Evolutionary conservation across 441 rosid species (phyloP).

Genomic region (Adansonia rubrostipa): DNA sequence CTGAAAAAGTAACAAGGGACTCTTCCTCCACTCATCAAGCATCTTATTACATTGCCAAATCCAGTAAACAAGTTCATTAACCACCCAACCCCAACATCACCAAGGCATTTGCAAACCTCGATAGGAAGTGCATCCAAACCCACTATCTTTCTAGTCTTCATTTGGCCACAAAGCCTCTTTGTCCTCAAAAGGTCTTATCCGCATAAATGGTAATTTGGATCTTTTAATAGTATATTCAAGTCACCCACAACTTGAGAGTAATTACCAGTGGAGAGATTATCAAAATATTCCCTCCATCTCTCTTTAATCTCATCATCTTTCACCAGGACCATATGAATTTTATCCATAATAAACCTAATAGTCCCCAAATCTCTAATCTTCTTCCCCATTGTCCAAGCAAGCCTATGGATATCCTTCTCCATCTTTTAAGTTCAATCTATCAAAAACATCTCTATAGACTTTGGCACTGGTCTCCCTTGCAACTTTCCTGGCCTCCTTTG

Average conservation of each 20-base stretch:
- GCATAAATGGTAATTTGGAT: not conserved
- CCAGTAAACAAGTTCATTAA: not conserved
- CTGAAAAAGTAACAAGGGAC: not conserved
- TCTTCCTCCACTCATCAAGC: conserved; percentile 3
- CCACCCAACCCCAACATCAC: not conserved
- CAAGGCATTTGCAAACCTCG: not conserved
- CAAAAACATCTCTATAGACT: not conserved
- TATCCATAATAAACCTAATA: not conserved
- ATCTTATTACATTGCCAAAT: not conserved
- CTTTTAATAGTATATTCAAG: not conserved
- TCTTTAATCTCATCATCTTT: not conserved
- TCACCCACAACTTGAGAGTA: not conserved
- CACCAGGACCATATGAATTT: not conserved
- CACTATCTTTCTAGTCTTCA: not conserved
- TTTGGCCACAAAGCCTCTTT: not conserved
- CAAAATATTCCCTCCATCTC: not conserved
- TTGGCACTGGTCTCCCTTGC: not conserved
- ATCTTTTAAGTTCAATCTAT: not conserved
- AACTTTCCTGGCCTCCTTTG: not conserved
- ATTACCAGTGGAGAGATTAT: not conserved
- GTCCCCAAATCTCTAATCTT: not conserved
- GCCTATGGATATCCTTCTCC: not conserved
- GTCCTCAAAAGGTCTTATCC: not conserved
- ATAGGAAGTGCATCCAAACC: not conserved
- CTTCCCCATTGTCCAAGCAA: not conserved